A percentile compares a stretch with the other conserved stretches of the same genome.
Evolutionary conservation across 441 rosid genomes (phyloP).

Genomic region (Pelargonium cotyledonis): DNA sequence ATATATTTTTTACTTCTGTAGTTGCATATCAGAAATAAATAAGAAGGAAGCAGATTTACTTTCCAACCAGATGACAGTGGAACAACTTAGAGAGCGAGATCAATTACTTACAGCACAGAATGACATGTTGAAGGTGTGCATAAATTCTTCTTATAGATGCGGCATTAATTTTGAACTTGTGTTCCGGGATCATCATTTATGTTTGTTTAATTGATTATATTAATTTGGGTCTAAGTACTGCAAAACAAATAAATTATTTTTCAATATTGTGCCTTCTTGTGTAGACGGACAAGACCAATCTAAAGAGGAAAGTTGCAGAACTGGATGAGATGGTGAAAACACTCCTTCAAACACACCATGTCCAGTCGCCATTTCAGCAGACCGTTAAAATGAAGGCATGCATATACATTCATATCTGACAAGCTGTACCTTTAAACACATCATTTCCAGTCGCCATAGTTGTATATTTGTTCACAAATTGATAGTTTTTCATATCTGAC

Average conservation of each 20-base stretch:
- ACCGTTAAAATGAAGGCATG: constrained; percentile 33
- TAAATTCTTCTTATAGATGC: constrained; percentile 12
- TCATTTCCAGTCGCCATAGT: no score
- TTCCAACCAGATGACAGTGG: constrained; percentile 47
- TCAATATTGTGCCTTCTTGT: constrained; percentile 4
- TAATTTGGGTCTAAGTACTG: neutral
- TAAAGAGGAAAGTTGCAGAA: constrained; percentile 57
- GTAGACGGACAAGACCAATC: constrained; percentile 73
- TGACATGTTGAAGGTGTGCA: constrained; percentile 65
- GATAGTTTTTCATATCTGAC: neutral
- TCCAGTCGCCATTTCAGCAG: constrained; percentile 36
- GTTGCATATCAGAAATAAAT: constrained; percentile 53
- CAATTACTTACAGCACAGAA: constrained; percentile 77
- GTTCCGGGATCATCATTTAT: no score
- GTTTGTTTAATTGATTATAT: neutral
- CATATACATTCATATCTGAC: constrained; percentile 4
- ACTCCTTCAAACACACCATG: constrained; percentile 32
- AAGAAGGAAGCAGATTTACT: constrained; percentile 61
- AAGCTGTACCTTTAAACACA: no score
- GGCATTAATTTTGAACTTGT: neutral
- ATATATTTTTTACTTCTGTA: constrained; percentile 20
- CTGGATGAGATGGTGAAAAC: constrained; percentile 56
- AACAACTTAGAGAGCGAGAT: constrained; percentile 74
- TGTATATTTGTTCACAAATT: neutral
- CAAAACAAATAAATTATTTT: neutral